Evolutionary conservation across 495 filamentous ascomycete species (phyloP).

Genomic region (Penicillium paxilli): DNA sequence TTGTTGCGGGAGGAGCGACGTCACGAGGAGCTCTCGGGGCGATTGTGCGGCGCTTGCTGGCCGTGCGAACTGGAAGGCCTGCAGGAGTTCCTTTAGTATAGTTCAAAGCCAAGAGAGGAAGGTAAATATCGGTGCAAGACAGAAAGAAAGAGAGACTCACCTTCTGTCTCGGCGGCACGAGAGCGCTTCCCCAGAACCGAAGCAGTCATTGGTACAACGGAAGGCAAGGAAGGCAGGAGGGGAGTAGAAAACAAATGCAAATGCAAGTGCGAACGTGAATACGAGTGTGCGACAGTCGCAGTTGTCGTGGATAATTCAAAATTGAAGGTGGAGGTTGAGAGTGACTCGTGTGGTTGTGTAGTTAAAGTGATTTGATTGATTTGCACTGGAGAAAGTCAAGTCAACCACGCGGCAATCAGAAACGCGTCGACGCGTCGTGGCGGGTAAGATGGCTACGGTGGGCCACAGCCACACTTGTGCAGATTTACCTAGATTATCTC

Average conservation of each 20-base stretch:
- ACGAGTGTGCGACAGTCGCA: neutral
- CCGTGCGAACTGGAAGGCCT: conserved; percentile 48
- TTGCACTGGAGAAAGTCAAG: too few relatives aligned
- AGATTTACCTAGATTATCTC: too few relatives aligned
- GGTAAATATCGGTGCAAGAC: conserved; percentile 4
- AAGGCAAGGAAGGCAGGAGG: conserved; percentile 5
- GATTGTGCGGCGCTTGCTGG: conserved; percentile 63
- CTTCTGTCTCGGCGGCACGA: conserved; percentile 50
- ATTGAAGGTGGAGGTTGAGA: too few relatives aligned
- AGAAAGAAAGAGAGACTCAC: conserved; percentile 41
- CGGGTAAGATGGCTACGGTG: too few relatives aligned
- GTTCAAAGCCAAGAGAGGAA: too few relatives aligned
- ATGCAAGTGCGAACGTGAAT: neutral
- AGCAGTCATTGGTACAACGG: conserved; percentile 52
- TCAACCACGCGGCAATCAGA: too few relatives aligned
- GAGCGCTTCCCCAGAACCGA: conserved; percentile 63
- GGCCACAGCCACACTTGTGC: too few relatives aligned
- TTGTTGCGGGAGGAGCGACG: conserved; percentile 14
- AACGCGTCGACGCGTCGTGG: too few relatives aligned
- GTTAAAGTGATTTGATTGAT: too few relatives aligned
- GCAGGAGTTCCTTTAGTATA: too few relatives aligned
- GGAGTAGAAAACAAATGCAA: conserved; percentile 1
- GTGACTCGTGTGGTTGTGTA: too few relatives aligned
- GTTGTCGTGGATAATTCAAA: too few relatives aligned
- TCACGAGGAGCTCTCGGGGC: conserved; percentile 34